These are phyloP conservation scores for Aureobasidium sp. DNA, from an alignment of 2,329 filamentous ascomycete species.

Conservation along the genomic window DNA sequence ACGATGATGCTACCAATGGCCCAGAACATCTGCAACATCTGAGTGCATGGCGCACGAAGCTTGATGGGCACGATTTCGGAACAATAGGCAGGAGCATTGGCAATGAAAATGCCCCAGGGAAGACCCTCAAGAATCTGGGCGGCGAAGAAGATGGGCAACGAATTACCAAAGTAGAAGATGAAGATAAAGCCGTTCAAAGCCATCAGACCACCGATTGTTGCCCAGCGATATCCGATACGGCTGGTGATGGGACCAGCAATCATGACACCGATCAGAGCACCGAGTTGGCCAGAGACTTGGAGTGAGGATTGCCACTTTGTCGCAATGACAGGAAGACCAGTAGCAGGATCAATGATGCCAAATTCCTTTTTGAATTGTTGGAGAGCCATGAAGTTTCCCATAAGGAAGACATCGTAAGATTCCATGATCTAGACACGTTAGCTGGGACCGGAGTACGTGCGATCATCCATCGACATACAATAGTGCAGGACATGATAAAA, in stretches of 20 bases:
- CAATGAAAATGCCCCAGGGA: constrained; percentile 61
- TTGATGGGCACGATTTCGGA: constrained; percentile 54
- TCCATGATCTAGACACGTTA: constrained; percentile 52
- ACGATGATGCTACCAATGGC: constrained; percentile 57
- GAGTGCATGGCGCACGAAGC: constrained; percentile 51
- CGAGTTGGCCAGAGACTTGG: constrained; percentile 49
- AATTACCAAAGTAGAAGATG: constrained; percentile 50
- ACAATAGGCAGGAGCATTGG: constrained; percentile 58
- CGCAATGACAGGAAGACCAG: constrained; percentile 35
- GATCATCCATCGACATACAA: constrained; percentile 39
- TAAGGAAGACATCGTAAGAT: constrained; percentile 56
- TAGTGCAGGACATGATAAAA: constrained; percentile 50
- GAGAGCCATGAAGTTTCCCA: constrained; percentile 52
- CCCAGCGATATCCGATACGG: constrained; percentile 53
- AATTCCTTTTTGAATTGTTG: constrained; percentile 41
- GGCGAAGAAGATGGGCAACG: constrained; percentile 42
- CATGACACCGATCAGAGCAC: constrained; percentile 54
- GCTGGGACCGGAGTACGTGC: constrained; percentile 17
- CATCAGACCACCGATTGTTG: constrained; percentile 51
- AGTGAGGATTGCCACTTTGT: constrained; percentile 54
- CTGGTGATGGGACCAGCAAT: constrained; percentile 56
- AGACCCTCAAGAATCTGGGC: constrained; percentile 55
- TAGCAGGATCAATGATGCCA: constrained; percentile 35
- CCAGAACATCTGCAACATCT: constrained; percentile 62
- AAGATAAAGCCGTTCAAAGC: constrained; percentile 54